Conservation (phyloP, 768 basidiomycete species). For the Saitozyma sp. region DNA sequence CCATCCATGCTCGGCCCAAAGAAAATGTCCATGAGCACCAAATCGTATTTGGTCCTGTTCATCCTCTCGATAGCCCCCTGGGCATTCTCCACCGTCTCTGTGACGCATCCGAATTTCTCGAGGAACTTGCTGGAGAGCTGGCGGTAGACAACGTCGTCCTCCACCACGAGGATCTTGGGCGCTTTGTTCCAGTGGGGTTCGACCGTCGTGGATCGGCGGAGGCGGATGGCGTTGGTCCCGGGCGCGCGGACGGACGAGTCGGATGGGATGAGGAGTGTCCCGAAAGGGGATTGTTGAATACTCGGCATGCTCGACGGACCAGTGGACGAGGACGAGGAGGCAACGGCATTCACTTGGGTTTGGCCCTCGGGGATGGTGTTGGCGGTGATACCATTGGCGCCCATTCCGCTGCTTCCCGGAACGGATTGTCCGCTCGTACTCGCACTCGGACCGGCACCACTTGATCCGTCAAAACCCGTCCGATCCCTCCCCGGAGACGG, state of each 20-base stretch:
- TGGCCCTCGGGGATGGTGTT: too few species aligned
- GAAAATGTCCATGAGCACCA: conserved; percentile 97
- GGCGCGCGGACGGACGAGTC: conserved; percentile 3
- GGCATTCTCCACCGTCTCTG: conserved; percentile 92
- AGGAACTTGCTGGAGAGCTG: conserved; percentile 87
- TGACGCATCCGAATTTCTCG: conserved; percentile 91
- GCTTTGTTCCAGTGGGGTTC: conserved; percentile 53
- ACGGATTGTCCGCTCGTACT: background rate
- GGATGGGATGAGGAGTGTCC: conserved; percentile 22
- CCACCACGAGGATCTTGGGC: conserved; percentile 86
- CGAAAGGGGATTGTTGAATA: conserved; percentile 28
- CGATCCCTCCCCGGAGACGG: background rate
- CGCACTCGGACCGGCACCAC: too few species aligned
- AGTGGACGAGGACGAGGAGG: background rate
- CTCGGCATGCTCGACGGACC: conserved; percentile 1
- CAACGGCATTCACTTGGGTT: too few species aligned
- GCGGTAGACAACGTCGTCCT: conserved; percentile 90
- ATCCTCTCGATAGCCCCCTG: conserved; percentile 91
- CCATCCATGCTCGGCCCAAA: conserved; percentile 60
- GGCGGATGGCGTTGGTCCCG: background rate
- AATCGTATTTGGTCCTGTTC: conserved; percentile 92
- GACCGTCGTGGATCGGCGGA: conserved; percentile 22
- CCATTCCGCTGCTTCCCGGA: background rate
- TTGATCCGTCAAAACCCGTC: background rate
- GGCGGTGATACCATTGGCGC: too few species aligned